phyloP scores from a whole-genome alignment of 345 rosid genomes.

The Camelina hispida region DNA sequence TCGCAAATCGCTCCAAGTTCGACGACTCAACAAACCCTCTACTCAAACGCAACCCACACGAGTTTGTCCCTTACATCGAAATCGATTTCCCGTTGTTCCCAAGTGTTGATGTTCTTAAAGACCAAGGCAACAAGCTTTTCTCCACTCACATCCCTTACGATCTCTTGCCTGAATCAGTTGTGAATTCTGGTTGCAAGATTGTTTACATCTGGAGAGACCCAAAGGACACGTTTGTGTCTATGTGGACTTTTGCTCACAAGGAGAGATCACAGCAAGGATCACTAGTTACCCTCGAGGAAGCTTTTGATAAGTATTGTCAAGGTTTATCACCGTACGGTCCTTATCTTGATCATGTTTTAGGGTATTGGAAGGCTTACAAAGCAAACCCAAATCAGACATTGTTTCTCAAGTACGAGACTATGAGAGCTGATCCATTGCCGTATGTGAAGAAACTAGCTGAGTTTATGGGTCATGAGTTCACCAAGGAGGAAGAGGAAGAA shows the following conservation, averaged over 20 bases:
- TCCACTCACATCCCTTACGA: constrained; percentile 43
- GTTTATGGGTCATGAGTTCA: constrained; percentile 47
- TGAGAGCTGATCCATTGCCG: constrained; percentile 42
- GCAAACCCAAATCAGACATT: constrained; percentile 36
- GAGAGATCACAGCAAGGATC: constrained; percentile 36
- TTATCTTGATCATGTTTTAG: constrained; percentile 46
- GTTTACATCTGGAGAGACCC: constrained; percentile 50
- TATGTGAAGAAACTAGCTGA: constrained; percentile 45
- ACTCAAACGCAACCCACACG: constrained; percentile 44
- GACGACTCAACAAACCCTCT: constrained; percentile 37
- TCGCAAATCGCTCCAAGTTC: constrained; percentile 37
- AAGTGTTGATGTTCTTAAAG: constrained; percentile 36
- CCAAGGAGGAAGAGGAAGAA: constrained; percentile 30
- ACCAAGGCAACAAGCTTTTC: constrained; percentile 44
- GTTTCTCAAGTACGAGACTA: constrained; percentile 41
- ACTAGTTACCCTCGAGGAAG: constrained; percentile 29
- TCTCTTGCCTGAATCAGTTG: constrained; percentile 39
- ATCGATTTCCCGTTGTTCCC: constrained; percentile 46
- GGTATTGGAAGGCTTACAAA: constrained; percentile 44
- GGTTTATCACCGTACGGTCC: constrained; percentile 42
- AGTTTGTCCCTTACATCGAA: constrained; percentile 47
- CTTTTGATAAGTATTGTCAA: constrained; percentile 41
- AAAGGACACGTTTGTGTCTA: constrained; percentile 41
- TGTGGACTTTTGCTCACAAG: constrained; percentile 45
- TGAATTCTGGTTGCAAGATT: constrained; percentile 28